Evolutionary conservation across 495 filamentous ascomycete genomes (phyloP).

Genomic region (Trichoderma virens): DNA sequence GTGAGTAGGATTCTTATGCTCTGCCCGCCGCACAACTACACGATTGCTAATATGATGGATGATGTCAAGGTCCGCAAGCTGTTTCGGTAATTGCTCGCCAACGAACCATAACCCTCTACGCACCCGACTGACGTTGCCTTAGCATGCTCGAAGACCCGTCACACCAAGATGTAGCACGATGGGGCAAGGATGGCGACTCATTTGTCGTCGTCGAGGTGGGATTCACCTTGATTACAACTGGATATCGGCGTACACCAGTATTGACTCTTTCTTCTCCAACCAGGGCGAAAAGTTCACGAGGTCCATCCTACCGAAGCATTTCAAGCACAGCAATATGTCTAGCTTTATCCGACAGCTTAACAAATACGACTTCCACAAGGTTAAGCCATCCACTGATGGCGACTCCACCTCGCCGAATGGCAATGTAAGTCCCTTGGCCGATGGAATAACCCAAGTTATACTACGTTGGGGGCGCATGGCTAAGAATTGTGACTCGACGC

Average conservation of each 20-base stretch:
- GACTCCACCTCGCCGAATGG: neutral
- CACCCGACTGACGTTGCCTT: slow-evolving; percentile 23
- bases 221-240: neutral
- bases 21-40: slow-evolving; percentile 15
- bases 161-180: slow-evolving; percentile 87
- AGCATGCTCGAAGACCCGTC: slow-evolving; percentile 97
- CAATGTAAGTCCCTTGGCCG: neutral
- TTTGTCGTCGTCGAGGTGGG: slow-evolving; percentile 95
- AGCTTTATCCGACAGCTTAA: slow-evolving; percentile 98
- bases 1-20: slow-evolving; percentile 26
- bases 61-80: slow-evolving; percentile 80
- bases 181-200: slow-evolving; percentile 89
- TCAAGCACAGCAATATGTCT: slow-evolving; percentile 99
- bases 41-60: slow-evolving; percentile 17
- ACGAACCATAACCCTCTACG: slow-evolving; percentile 8
- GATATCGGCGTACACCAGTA: neutral
- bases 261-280: slow-evolving; percentile 3
- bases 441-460: slow-evolving; percentile 17
- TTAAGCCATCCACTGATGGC: slow-evolving; percentile 39
- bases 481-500: neutral
- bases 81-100: slow-evolving; percentile 70
- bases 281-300: slow-evolving; percentile 99
- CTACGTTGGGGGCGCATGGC: slow-evolving; percentile 42
- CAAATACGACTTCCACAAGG: slow-evolving; percentile 99
- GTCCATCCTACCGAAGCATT: slow-evolving; percentile 93